phyloP scores from a whole-genome alignment of 805 yeast genomes.

The Monosporozyma aerobia region DNA sequence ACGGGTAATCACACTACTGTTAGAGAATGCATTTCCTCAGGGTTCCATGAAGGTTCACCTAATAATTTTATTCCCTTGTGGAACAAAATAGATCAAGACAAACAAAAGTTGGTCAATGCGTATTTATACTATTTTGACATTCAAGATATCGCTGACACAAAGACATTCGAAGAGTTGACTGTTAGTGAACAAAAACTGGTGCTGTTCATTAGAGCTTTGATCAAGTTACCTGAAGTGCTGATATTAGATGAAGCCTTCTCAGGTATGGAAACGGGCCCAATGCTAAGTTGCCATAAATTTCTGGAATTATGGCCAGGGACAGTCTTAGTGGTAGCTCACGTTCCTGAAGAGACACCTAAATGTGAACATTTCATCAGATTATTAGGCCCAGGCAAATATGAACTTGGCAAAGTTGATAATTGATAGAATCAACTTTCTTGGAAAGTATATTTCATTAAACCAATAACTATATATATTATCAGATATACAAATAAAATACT shows the following conservation, averaged over 20 bases:
- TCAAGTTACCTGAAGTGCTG: conserved; percentile 68
- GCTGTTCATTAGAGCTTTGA: conserved; percentile 65
- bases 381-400: conserved; percentile 31
- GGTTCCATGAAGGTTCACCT: conserved; percentile 52
- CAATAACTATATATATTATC: background rate
- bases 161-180: conserved; percentile 43
- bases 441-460: no score
- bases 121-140: conserved; percentile 42
- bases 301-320: conserved; percentile 55
- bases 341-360: conserved; percentile 62
- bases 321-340: conserved; percentile 72
- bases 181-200: conserved; percentile 72
- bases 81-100: conserved; percentile 26
- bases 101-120: conserved; percentile 31
- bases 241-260: conserved; percentile 90
- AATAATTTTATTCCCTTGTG: conserved; percentile 44
- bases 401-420: conserved; percentile 15
- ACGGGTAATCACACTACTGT: conserved; percentile 36
- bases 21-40: conserved; percentile 56
- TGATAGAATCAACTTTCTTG: background rate
- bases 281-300: conserved; percentile 46
- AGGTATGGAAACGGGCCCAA: conserved; percentile 66
- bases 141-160: conserved; percentile 28
- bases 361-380: conserved; percentile 43
- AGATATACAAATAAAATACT: no score